phyloP scores from a whole-genome alignment of 768 basidiomycete genomes.

The Termitomyces eurrhizus region DNA sequence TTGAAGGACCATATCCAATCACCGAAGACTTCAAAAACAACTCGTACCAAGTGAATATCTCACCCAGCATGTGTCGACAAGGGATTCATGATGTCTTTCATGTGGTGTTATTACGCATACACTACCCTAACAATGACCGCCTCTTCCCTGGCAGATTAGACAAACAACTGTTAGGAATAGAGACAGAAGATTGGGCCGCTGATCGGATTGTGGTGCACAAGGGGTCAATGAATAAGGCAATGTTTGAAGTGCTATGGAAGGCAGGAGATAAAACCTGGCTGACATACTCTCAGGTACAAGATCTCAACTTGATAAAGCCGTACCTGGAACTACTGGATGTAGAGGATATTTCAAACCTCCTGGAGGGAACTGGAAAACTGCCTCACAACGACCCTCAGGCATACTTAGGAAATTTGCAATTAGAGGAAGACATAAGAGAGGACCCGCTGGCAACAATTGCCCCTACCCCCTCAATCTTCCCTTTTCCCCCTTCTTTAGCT shows the following conservation, averaged over 20 bases:
- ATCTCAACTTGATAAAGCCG: too few relatives aligned
- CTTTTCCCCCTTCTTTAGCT: neutral
- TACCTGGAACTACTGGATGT: neutral
- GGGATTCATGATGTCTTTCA: neutral
- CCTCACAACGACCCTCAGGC: neutral
- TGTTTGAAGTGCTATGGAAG: neutral
- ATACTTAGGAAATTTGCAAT: neutral
- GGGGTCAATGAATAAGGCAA: fast-evolving
- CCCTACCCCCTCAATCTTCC: too few relatives aligned
- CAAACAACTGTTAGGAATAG: too few relatives aligned
- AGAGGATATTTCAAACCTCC: neutral
- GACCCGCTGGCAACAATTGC: neutral
- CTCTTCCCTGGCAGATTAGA: too few relatives aligned
- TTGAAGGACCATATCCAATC: too few relatives aligned
- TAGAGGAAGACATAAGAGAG: neutral
- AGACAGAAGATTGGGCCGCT: neutral
- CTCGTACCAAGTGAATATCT: too few relatives aligned
- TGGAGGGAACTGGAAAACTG: neutral
- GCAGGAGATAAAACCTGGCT: neutral
- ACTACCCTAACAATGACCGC: neutral
- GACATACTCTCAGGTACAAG: neutral
- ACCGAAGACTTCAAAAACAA: too few relatives aligned
- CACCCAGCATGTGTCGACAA: too few relatives aligned
- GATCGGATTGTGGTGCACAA: neutral
- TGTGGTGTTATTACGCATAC: neutral